Evolutionary conservation across 2,329 filamentous ascomycete genomes (phyloP).

Genomic region (Plectosphaerella cucumerina): DNA sequence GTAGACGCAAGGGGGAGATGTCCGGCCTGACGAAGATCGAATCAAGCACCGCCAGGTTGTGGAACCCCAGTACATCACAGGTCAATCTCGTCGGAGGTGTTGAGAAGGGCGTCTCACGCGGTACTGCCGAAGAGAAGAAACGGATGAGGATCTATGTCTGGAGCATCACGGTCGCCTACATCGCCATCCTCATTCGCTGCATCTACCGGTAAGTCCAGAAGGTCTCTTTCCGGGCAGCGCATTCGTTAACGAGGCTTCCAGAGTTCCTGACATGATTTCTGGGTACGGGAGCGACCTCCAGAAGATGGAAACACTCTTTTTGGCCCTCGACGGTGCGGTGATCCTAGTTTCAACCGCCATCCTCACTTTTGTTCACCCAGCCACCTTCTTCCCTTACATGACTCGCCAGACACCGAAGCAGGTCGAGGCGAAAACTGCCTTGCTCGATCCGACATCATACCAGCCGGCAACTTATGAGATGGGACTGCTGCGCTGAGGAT

Average conservation of each 20-base stretch:
- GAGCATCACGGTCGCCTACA: slow-evolving; percentile 7
- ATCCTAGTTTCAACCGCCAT: background rate
- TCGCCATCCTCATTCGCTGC: slow-evolving; percentile 9
- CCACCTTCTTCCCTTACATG: background rate
- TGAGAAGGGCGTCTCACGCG: background rate
- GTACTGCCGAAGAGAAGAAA: background rate
- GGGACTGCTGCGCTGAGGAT: too few relatives aligned
- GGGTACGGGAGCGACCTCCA: background rate
- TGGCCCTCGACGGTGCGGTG: background rate
- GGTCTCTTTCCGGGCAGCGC: background rate
- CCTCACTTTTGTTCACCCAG: background rate
- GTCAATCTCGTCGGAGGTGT: too few relatives aligned
- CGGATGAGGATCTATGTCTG: slow-evolving; percentile 5
- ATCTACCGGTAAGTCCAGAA: slow-evolving; percentile 8
- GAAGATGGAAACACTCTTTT: background rate
- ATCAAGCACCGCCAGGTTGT: background rate
- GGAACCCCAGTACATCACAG: too few relatives aligned
- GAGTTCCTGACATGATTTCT: background rate
- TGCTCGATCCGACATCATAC: too few relatives aligned
- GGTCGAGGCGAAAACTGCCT: too few relatives aligned
- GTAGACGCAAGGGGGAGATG: background rate
- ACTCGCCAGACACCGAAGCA: background rate
- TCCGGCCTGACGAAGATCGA: too few relatives aligned
- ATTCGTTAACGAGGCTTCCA: background rate
- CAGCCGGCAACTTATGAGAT: too few relatives aligned